Percentiles rank a stretch among this genome's conserved stretches.
Evolutionary conservation across 2,329 filamentous ascomycete species (phyloP).

Genomic region (Sordariomycetes sp.): DNA sequence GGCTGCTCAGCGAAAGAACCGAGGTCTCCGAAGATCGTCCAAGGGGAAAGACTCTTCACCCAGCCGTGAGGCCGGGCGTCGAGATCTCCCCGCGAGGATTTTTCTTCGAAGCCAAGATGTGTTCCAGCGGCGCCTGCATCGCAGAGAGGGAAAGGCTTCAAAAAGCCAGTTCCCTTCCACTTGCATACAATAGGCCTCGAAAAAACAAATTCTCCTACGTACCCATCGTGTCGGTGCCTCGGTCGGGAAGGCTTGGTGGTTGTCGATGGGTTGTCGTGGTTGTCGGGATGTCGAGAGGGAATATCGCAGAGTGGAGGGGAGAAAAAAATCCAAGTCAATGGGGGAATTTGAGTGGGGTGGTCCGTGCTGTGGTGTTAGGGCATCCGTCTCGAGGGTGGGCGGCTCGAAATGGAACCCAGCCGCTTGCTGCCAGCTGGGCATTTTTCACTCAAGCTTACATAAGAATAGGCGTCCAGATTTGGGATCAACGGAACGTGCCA

Average conservation of each 20-base stretch:
- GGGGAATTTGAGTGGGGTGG: not conserved
- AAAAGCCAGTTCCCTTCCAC: conserved; percentile 22
- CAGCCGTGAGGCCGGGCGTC: not conserved
- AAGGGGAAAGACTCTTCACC: not conserved
- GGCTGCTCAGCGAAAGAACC: conserved; percentile 13
- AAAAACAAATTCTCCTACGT: conserved; percentile 30
- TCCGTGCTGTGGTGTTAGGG: not conserved
- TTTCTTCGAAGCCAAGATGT: conserved; percentile 4
- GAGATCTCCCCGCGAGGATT: not conserved
- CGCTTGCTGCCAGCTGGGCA: not conserved
- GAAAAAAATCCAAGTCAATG: conserved; percentile 4
- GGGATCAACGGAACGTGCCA: too few relatives aligned
- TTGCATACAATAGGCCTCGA: conserved; percentile 31
- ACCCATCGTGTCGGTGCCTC: conserved; percentile 47
- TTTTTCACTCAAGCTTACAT: not conserved
- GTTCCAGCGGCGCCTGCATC: conserved; percentile 6
- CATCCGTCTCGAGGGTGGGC: not conserved
- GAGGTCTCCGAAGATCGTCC: not conserved
- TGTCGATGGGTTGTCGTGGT: conserved; percentile 20
- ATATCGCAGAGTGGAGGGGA: conserved; percentile 12
- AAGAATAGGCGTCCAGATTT: too few relatives aligned
- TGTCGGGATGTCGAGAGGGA: conserved; percentile 14
- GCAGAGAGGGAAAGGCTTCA: conserved; percentile 6
- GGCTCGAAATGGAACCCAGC: not conserved
- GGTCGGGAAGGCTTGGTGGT: conserved; percentile 7